A percentile compares a stretch with the other conserved stretches of the same genome.
Conservation (phyloP, 163 green algal genomes). For the Chlamydomonas reinhardtii region DNA sequence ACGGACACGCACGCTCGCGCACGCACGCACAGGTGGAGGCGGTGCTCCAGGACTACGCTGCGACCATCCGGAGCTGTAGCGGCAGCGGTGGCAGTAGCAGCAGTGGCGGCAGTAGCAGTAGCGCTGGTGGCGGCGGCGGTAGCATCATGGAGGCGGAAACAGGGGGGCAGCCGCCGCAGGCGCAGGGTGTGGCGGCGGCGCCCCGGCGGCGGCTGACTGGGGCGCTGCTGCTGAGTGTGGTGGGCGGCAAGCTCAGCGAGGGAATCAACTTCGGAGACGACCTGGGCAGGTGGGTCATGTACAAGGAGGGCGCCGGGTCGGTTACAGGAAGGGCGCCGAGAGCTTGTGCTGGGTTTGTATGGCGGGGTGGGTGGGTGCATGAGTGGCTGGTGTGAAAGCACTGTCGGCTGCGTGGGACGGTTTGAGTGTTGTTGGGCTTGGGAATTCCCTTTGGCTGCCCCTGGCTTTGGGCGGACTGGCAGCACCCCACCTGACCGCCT, state of each 20-base stretch:
- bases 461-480: no score
- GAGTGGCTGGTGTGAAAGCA: no score
- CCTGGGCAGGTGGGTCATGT: slow-evolving; percentile 89
- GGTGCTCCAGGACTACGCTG: slow-evolving; percentile 79
- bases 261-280: slow-evolving; percentile 99
- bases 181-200: background rate
- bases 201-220: slow-evolving; percentile 45
- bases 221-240: slow-evolving; percentile 88
- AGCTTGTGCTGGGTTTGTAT: no score
- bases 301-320: background rate
- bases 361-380: no score
- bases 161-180: background rate
- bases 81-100: background rate
- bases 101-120: background rate
- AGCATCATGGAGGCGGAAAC: background rate
- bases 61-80: slow-evolving; percentile 37
- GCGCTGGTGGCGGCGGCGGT: background rate
- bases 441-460: no score
- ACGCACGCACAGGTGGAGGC: slow-evolving; percentile 76
- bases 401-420: no score
- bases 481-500: no score
- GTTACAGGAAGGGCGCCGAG: no score
- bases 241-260: slow-evolving; percentile 97
- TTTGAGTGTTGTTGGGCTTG: no score
- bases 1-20: no score